phyloP scores from a whole-genome alignment of 306 rosid genomes.

The Albizia julibrissin region DNA sequence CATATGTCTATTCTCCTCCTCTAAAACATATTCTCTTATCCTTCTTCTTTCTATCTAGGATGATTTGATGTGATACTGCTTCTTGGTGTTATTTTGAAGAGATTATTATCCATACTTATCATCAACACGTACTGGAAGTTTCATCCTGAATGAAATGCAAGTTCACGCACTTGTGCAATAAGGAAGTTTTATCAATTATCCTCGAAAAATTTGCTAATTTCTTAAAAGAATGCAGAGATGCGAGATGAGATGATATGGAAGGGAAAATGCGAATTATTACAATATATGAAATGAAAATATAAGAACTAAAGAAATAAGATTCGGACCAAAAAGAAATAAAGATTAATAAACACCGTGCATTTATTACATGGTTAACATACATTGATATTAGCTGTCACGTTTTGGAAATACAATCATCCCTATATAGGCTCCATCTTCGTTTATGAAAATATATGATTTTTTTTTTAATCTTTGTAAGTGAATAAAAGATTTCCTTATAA shows the following conservation, averaged over 20 bases:
- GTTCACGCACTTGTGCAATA: neutral
- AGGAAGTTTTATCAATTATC: neutral
- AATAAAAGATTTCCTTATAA: neutral
- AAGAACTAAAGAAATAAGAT: neutral
- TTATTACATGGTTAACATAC: neutral
- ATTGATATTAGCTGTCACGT: neutral
- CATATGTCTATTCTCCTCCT: too few relatives aligned
- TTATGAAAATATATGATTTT: neutral
- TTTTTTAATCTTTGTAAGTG: neutral
- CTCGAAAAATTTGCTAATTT: neutral
- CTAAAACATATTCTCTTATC: too few relatives aligned
- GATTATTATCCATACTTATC: neutral
- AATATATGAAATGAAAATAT: neutral
- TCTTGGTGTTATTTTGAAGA: neutral
- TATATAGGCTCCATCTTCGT: neutral
- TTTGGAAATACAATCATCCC: neutral
- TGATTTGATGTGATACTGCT: neutral
- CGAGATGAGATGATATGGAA: neutral
- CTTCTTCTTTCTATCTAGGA: too few relatives aligned
- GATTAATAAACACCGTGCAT: neutral
- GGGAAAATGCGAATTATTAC: neutral
- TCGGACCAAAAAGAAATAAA: neutral
- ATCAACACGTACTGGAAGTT: neutral
- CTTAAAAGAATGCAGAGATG: neutral
- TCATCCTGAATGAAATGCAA: neutral